Conservation (phyloP, 148 eudicot genomes). For the Mesembryanthemum crystallinum region DNA sequence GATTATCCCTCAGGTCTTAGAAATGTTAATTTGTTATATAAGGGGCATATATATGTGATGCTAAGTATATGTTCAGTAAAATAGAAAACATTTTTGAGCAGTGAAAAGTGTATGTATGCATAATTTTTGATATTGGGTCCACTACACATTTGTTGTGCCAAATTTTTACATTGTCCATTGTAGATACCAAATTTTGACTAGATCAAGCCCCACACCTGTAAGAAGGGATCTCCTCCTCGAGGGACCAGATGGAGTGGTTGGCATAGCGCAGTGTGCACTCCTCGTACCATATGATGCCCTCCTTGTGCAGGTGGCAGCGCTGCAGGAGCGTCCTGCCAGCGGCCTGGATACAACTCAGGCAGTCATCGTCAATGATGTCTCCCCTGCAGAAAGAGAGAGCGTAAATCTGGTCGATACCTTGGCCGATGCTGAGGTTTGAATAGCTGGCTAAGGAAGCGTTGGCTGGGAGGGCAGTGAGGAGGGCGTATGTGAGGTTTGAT, state of each 20-base stretch:
- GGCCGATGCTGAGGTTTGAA: background rate
- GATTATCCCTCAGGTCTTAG: too few species aligned
- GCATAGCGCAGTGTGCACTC: slow-evolving; percentile 28
- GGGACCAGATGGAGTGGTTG: background rate
- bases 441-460: background rate
- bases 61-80: too few species aligned
- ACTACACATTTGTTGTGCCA: too few species aligned
- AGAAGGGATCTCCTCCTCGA: background rate
- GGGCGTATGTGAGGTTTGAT: background rate
- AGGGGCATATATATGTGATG: too few species aligned
- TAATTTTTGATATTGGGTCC: too few species aligned
- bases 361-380: background rate
- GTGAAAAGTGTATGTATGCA: too few species aligned
- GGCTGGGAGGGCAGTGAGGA: background rate
- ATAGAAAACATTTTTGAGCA: too few species aligned
- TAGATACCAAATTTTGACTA: too few species aligned
- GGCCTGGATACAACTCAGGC: slow-evolving; percentile 16
- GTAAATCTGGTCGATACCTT: slow-evolving; percentile 5
- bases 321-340: background rate
- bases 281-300: slow-evolving; percentile 20
- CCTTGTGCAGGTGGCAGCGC: slow-evolving; percentile 4
- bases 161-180: too few species aligned
- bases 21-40: too few species aligned
- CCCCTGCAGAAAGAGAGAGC: slow-evolving; percentile 33
- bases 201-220: too few species aligned